Percentiles rank a stretch among this genome's conserved stretches.
Evolutionary conservation across 2,329 filamentous ascomycete species (phyloP).

Genomic region (Ophiostoma novo-ulmi): DNA sequence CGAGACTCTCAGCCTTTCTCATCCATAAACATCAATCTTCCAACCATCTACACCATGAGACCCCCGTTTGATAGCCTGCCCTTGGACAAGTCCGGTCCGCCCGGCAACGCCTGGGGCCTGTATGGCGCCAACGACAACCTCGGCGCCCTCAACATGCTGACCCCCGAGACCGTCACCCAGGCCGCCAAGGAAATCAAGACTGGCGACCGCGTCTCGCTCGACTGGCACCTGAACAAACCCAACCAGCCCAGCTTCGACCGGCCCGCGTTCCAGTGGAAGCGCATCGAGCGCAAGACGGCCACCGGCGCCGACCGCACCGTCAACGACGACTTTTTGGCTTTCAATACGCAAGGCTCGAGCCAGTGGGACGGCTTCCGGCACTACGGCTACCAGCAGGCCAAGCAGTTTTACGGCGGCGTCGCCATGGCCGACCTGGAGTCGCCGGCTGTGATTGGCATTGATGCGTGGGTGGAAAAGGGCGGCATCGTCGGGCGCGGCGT

Average conservation of each 20-base stretch:
- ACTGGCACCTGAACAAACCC: constrained; percentile 51
- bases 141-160: constrained; percentile 30
- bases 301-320: constrained; percentile 35
- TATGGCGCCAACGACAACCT: constrained; percentile 44
- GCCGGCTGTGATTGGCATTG: neutral
- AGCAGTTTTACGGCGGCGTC: constrained; percentile 24
- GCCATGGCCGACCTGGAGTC: constrained; percentile 21
- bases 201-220: constrained; percentile 53
- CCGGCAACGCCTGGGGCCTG: constrained; percentile 42
- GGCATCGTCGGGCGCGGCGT: constrained; percentile 4
- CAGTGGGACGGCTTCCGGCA: constrained; percentile 50
- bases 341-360: constrained; percentile 47
- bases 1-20: neutral
- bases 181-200: constrained; percentile 49
- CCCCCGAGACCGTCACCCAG: constrained; percentile 23
- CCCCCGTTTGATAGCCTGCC: constrained; percentile 30
- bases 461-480: neutral
- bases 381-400: constrained; percentile 27
- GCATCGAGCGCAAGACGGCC: constrained; percentile 21
- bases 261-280: constrained; percentile 44
- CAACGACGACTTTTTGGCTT: constrained; percentile 44
- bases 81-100: constrained; percentile 29
- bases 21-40: neutral
- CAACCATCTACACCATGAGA: neutral
- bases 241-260: constrained; percentile 39